phyloP scores from a whole-genome alignment of 2,329 filamentous ascomycete genomes.

The Epichloe festucae region DNA sequence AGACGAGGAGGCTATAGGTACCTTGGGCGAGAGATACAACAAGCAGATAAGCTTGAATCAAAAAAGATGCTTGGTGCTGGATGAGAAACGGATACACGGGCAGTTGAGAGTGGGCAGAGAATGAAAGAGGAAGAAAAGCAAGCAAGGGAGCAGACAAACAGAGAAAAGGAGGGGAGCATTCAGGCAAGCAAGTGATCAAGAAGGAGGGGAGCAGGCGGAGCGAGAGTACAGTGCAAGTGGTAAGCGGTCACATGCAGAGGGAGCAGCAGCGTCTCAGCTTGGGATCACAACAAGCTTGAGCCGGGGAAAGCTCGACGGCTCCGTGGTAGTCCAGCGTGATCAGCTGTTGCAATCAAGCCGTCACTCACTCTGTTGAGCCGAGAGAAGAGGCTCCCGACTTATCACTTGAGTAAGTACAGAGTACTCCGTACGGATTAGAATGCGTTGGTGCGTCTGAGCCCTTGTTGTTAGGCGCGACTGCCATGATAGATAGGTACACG shows the following conservation, averaged over 20 bases:
- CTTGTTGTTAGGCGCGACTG: no score
- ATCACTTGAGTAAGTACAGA: no score
- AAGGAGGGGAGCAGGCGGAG: slow-evolving; percentile 2
- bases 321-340: no score
- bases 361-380: neutral
- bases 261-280: neutral
- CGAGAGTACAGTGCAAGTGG: no score
- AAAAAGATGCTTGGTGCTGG: slow-evolving; percentile 5
- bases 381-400: no score
- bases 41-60: slow-evolving; percentile 5
- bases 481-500: no score
- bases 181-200: slow-evolving; percentile 4
- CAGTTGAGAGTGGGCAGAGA: slow-evolving; percentile 3
- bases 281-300: neutral
- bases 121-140: neutral
- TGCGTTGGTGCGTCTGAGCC: no score
- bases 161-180: neutral
- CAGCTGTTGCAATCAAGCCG: neutral
- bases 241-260: neutral
- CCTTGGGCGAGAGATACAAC: slow-evolving; percentile 1
- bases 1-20: neutral
- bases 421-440: no score
- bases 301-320: slow-evolving; percentile 1
- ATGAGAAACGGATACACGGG: slow-evolving; percentile 4
- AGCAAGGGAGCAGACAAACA: neutral